Evolutionary conservation across 805 yeast species (phyloP), one percentile per base, ranked within the genome.

Genomic region (Kuraishia borneana): DNA sequence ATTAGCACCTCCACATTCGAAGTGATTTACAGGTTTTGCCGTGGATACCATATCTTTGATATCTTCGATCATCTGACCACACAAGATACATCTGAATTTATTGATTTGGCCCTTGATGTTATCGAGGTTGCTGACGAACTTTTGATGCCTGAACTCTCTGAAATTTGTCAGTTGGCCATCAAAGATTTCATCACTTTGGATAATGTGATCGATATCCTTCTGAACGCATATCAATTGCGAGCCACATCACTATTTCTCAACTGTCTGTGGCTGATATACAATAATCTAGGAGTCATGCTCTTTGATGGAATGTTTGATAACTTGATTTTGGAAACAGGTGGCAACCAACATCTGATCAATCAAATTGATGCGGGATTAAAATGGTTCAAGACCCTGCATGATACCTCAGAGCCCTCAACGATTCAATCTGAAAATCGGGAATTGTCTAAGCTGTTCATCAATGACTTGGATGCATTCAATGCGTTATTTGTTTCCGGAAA

Each of bases 211-310:
- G 38, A 65, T 1, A 47, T 85, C 10, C 46, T 83, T 10, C 55
- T 65, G 9, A 76, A 76, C 45, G 67, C 94, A 0, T 65, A 65
- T 31, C 44, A 56, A 14, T 56, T 66, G 31, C 53, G 65, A 16
- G 81, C 85, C 5, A 50, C 54, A 9, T 70, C 76, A 42, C 51
- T 87, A 25, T 62, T 73, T 39, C 62, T 65, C 33, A 68, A 72
- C 35, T 73, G 94, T 47, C 57, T 77, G 18, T 76, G 84, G 77
- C 81, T 70, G 43, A 61, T 83, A 9, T 74, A 70, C 42, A 65
- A 70, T 41, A 83, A 84, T 48, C 55, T 82, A 36, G 85, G 76
- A 21, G 47, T 73, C 3, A 45, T 83, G 12, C 56, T 85, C 22
- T 68, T 73, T 35, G 77, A 75, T 29, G 18, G 23, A 17, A 54